Evolutionary conservation across 305 asterid species (phyloP).

Genomic region (Fraxinus platypoda): DNA sequence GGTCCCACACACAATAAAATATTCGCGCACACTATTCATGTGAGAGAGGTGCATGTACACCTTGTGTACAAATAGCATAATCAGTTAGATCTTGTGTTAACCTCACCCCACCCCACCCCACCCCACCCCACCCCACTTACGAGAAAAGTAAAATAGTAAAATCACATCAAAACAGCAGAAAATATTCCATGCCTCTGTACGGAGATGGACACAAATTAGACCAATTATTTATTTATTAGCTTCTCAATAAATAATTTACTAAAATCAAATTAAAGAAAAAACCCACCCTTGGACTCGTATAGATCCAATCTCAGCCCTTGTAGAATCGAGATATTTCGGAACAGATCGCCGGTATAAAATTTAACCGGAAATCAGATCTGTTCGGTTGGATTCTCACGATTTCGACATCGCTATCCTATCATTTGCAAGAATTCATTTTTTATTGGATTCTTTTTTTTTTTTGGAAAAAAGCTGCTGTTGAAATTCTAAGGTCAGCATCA

Average conservation of each 20-base stretch:
- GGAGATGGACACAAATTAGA: no score
- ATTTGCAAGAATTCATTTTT: background rate
- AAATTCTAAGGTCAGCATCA: slow-evolving; percentile 23
- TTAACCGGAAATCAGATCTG: slow-evolving; percentile 32
- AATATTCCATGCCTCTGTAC: background rate
- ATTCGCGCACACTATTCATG: no score
- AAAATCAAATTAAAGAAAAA: background rate
- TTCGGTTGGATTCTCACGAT: background rate
- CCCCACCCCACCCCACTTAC: no score
- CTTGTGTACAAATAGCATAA: no score
- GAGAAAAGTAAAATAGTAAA: no score
- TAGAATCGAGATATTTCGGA: background rate
- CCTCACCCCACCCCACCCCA: background rate
- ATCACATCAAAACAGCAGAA: background rate
- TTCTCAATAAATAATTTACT: background rate
- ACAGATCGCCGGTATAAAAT: slow-evolving; percentile 30
- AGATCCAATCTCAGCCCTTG: background rate
- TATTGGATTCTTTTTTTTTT: background rate
- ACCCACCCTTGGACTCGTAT: background rate
- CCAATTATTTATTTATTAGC: background rate
- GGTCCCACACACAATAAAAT: no score
- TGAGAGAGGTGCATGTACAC: no score
- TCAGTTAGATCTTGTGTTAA: no score
- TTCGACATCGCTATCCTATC: background rate
- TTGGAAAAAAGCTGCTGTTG: slow-evolving; percentile 7